Evolutionary conservation across 805 yeast species (phyloP).

Genomic region (Ogataea ganodermae): DNA sequence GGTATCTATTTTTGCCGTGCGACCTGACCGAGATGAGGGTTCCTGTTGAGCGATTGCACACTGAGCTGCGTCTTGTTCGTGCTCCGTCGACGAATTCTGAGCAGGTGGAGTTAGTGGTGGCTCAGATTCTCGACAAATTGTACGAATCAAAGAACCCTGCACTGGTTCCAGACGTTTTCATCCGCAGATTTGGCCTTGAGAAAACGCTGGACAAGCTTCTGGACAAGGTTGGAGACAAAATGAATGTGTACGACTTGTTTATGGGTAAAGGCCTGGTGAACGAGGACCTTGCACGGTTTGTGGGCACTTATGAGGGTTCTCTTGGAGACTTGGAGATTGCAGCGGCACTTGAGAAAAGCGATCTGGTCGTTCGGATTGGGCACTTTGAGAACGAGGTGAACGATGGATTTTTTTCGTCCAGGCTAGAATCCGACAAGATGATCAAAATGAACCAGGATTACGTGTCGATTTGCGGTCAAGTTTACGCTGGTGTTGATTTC

Average conservation of each 20-base stretch:
- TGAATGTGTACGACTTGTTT: constrained; percentile 43
- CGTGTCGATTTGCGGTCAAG: constrained; percentile 38
- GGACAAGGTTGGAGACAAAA: constrained; percentile 33
- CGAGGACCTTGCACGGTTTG: constrained; percentile 42
- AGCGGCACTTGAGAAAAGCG: constrained; percentile 51
- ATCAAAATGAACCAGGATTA: constrained; percentile 46
- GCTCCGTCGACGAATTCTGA: constrained; percentile 22
- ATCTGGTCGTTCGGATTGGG: constrained; percentile 73
- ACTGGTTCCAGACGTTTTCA: constrained; percentile 44
- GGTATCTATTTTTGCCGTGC: constrained; percentile 76
- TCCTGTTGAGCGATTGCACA: constrained; percentile 38
- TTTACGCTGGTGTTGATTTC: constrained; percentile 35
- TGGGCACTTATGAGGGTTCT: constrained; percentile 46
- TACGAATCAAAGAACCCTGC: constrained; percentile 42
- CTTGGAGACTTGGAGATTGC: constrained; percentile 35
- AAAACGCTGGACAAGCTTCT: constrained; percentile 34
- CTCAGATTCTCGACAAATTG: constrained; percentile 37
- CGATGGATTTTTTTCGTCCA: constrained; percentile 57
- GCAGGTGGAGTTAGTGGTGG: constrained; percentile 27
- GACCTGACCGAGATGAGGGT: constrained; percentile 63
- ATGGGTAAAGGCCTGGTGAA: constrained; percentile 43
- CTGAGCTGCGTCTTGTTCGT: constrained; percentile 29
- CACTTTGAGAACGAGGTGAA: constrained; percentile 64
- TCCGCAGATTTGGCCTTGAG: constrained; percentile 40
- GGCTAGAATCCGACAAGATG: constrained; percentile 27